Evolutionary conservation across 257 asterid species (phyloP).

Genomic region (Solanum chilense): DNA sequence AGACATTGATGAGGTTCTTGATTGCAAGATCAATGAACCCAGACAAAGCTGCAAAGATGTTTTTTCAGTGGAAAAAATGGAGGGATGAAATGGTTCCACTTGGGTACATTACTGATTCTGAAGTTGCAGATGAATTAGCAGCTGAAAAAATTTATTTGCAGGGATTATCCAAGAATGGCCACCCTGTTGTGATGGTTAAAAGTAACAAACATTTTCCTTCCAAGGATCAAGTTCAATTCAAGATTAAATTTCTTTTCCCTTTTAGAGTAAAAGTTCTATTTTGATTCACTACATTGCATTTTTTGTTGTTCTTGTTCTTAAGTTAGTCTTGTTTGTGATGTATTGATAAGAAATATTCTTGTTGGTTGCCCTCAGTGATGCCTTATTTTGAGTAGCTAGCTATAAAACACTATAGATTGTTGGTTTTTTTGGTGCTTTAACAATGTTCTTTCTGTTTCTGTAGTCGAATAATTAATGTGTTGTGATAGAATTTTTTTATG

Average conservation of each 20-base stretch:
- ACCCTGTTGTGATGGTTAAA: constrained; percentile 38
- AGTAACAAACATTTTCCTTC: constrained; percentile 37
- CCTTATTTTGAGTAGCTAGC: background rate
- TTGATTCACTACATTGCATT: background rate
- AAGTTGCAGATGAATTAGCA: constrained; percentile 44
- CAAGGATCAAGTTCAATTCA: constrained; percentile 82
- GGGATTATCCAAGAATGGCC: constrained; percentile 39
- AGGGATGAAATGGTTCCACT: constrained; percentile 59
- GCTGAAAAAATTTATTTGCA: constrained; percentile 46
- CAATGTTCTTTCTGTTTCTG: background rate
- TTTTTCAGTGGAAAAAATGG: constrained; percentile 74
- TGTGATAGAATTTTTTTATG: background rate
- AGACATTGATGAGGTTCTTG: constrained; percentile 70
- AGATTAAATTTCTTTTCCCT: constrained; percentile 26
- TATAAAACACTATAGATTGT: background rate
- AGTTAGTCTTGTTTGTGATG: background rate
- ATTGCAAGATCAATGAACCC: constrained; percentile 75
- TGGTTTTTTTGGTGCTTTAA: background rate
- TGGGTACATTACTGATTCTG: constrained; percentile 40
- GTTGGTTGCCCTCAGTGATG: background rate
- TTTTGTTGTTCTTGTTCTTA: background rate
- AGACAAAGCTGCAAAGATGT: constrained; percentile 74
- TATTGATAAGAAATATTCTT: too few species aligned
- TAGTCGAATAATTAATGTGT: background rate
- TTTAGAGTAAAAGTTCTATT: background rate